Evolutionary conservation across 257 asterid species (phyloP).

Genomic region (Gentiana macrophylla): DNA sequence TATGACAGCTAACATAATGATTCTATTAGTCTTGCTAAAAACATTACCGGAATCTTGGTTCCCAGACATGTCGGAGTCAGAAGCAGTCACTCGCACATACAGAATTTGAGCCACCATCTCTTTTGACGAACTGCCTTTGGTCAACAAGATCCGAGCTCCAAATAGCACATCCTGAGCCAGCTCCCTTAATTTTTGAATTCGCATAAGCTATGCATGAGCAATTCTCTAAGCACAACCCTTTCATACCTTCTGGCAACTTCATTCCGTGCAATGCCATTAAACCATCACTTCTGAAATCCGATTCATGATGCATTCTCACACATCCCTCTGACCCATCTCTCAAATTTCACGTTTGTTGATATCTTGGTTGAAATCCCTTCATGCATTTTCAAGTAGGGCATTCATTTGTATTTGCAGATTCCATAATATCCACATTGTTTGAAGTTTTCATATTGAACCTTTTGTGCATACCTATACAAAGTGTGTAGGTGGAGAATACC

Average conservation of each 20-base stretch:
- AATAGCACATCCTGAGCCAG: constrained; percentile 63
- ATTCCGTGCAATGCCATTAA: constrained; percentile 35
- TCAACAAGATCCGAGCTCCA: constrained; percentile 66
- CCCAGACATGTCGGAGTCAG: constrained; percentile 47
- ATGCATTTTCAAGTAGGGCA: constrained; percentile 70
- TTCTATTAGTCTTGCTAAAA: too few species aligned
- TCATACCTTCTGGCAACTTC: constrained; percentile 67
- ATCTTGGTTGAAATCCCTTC: constrained; percentile 50
- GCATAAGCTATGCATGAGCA: constrained; percentile 66
- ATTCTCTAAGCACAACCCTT: constrained; percentile 41
- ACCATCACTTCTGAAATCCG: constrained; percentile 45
- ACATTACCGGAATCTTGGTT: too few species aligned
- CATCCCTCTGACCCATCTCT: constrained; percentile 83
- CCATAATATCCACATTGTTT: constrained; percentile 67
- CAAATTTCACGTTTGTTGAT: constrained; percentile 52
- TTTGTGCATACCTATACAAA: constrained; percentile 72
- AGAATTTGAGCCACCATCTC: constrained; percentile 75
- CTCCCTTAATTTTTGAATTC: constrained; percentile 31
- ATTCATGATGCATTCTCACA: constrained; percentile 15
- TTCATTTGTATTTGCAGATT: constrained; percentile 46
- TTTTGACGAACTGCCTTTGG: constrained; percentile 61
- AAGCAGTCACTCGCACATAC: constrained; percentile 48
- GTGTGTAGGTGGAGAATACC: constrained; percentile 43
- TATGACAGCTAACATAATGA: too few species aligned
- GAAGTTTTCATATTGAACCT: constrained; percentile 71